A percentile compares a stretch with the other conserved stretches of the same genome.
These are phyloP conservation scores for Trypanosoma mega DNA, from an alignment of 208 protist genomes.

Conservation along the genomic window DNA sequence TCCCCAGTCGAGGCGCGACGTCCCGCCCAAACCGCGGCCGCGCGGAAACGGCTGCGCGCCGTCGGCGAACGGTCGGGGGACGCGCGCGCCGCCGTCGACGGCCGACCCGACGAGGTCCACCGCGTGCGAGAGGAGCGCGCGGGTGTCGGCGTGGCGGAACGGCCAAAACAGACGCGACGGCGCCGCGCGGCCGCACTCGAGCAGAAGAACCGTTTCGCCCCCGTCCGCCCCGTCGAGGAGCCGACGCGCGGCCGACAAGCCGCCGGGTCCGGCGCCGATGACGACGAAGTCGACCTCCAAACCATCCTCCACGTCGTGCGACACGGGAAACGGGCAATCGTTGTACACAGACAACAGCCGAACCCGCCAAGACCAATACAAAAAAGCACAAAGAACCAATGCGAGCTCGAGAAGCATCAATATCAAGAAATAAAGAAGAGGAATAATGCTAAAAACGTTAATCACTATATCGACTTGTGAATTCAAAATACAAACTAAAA, in stretches of 20 bases:
- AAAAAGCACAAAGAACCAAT: not conserved
- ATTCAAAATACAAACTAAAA: no score
- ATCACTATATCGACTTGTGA: no score
- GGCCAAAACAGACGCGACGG: no score
- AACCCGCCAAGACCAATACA: slow-evolving; percentile 38
- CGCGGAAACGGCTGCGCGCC: slow-evolving; percentile 31
- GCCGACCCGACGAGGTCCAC: slow-evolving; percentile 15
- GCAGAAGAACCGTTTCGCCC: slow-evolving; percentile 34
- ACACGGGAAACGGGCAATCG: slow-evolving; percentile 13
- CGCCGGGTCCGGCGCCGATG: slow-evolving; percentile 73
- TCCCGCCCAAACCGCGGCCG: slow-evolving; percentile 55
- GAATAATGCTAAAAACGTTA: no score
- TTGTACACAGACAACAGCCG: slow-evolving; percentile 36
- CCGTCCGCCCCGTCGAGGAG: slow-evolving; percentile 33
- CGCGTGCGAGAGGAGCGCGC: slow-evolving; percentile 19
- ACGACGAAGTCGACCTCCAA: slow-evolving; percentile 66
- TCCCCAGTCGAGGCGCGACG: slow-evolving; percentile 62
- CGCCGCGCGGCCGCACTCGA: slow-evolving; percentile 73
- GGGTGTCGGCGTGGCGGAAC: not conserved
- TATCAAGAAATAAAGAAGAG: no score
- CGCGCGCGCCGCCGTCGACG: slow-evolving; percentile 2
- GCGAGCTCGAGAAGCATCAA: no score
- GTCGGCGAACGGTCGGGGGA: slow-evolving; percentile 10
- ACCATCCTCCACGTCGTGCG: not conserved
- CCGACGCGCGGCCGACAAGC: slow-evolving; percentile 47